A percentile compares a stretch with the other conserved stretches of the same genome.
phyloP scores from a whole-genome alignment of 257 asterid species.

The Ligustrum vulgare region DNA sequence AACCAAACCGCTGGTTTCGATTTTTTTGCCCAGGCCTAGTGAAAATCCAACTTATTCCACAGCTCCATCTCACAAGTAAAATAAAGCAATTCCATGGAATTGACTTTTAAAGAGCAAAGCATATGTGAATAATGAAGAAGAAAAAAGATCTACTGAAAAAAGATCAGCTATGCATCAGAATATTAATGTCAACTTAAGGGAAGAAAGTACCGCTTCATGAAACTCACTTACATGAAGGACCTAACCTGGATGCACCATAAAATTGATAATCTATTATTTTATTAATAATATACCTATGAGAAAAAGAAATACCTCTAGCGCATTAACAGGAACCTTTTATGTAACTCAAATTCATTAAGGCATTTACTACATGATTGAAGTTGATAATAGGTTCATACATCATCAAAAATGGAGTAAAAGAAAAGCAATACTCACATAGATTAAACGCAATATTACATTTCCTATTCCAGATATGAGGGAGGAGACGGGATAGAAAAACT shows the following conservation, averaged over 20 bases:
- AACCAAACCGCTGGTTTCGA: no score
- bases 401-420: not conserved
- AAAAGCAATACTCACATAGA: no score
- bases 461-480: not conserved
- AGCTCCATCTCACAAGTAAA: not conserved
- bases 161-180: not conserved
- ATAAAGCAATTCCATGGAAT: not conserved
- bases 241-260: not conserved
- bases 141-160: slow-evolving; percentile 5
- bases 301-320: not conserved
- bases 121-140: not conserved
- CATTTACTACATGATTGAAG: not conserved
- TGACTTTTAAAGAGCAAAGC: not conserved
- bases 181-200: not conserved
- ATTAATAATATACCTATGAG: not conserved
- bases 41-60: not conserved
- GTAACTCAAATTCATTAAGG: not conserved
- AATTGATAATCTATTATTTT: not conserved
- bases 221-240: not conserved
- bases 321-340: not conserved
- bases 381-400: slow-evolving; percentile 11
- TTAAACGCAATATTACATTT: not conserved
- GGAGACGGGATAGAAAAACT: not conserved
- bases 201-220: not conserved
- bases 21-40: no score